Evolutionary conservation across 805 yeast genomes (phyloP).

Genomic region (Teunomyces lycoperdinae): DNA sequence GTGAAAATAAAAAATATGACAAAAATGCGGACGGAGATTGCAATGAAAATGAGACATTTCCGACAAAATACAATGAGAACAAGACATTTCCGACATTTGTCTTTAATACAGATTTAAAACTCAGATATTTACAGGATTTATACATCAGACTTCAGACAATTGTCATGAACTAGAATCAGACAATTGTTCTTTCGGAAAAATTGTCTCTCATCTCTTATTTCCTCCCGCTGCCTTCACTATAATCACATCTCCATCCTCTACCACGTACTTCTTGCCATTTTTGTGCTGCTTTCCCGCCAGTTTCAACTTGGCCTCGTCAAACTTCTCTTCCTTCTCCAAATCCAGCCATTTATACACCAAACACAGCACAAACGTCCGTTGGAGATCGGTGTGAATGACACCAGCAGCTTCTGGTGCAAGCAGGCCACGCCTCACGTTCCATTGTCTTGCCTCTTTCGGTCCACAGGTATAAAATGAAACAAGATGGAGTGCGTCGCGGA

Average conservation of each 20-base stretch:
- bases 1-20: background rate
- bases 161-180: background rate
- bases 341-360: slow-evolving; percentile 70
- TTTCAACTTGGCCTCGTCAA: slow-evolving; percentile 51
- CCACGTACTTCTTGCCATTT: slow-evolving; percentile 74
- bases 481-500: slow-evolving; percentile 66
- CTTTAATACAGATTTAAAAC: too few species aligned
- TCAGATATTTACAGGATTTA: too few species aligned
- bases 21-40: background rate
- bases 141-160: too few species aligned
- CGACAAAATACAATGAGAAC: background rate
- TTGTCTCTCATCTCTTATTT: slow-evolving; percentile 26
- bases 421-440: slow-evolving; percentile 77
- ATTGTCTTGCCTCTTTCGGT: slow-evolving; percentile 77
- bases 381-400: slow-evolving; percentile 80
- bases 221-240: slow-evolving; percentile 72
- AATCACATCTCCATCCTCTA: slow-evolving; percentile 83
- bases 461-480: slow-evolving; percentile 90
- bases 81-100: background rate
- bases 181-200: too few species aligned
- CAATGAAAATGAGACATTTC: background rate
- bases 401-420: slow-evolving; percentile 91
- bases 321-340: slow-evolving; percentile 40
- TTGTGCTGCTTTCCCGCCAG: slow-evolving; percentile 57
- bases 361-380: slow-evolving; percentile 77